Percentiles rank a stretch among this genome's conserved stretches.
These are phyloP conservation scores for Trebouxia sp. DNA, from an alignment of 139 green algal genomes.

Conservation along the genomic window DNA sequence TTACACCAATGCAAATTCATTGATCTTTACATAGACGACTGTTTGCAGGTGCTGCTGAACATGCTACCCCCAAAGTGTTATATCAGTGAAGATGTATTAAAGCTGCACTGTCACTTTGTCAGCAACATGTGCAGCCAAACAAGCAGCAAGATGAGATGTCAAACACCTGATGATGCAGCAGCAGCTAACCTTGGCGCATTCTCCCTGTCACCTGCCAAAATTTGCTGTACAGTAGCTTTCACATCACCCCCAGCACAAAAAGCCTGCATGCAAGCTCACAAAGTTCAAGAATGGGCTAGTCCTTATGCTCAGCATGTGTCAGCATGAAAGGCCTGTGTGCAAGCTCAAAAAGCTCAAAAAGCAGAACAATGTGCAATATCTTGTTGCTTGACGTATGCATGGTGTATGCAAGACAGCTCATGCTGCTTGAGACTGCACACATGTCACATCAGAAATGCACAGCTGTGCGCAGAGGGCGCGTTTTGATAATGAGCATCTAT, in stretches of 20 bases:
- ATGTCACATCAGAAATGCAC: background rate
- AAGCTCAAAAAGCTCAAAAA: background rate
- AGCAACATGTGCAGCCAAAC: background rate
- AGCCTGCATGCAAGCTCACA: slow-evolving; percentile 45
- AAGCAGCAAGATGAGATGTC: background rate
- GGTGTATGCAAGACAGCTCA: too few relatives aligned
- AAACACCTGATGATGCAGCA: background rate
- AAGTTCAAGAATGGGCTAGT: background rate
- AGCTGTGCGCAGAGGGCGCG: too few relatives aligned
- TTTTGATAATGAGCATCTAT: too few relatives aligned
- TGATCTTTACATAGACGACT: background rate
- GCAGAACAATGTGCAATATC: background rate
- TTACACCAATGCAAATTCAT: background rate
- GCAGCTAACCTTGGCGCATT: slow-evolving; percentile 38
- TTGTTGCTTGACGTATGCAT: background rate
- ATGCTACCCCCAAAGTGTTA: background rate
- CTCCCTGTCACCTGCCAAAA: slow-evolving; percentile 32
- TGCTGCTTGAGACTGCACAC: too few relatives aligned
- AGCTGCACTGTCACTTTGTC: background rate
- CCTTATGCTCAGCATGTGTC: too few relatives aligned
- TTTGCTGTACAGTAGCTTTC: slow-evolving; percentile 60
- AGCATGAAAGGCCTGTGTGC: background rate
- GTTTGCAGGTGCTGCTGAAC: background rate
- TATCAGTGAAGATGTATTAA: background rate
- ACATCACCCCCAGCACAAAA: slow-evolving; percentile 90